Conservation (phyloP, 768 basidiomycete genomes). For the Termitomyces sp. region DNA sequence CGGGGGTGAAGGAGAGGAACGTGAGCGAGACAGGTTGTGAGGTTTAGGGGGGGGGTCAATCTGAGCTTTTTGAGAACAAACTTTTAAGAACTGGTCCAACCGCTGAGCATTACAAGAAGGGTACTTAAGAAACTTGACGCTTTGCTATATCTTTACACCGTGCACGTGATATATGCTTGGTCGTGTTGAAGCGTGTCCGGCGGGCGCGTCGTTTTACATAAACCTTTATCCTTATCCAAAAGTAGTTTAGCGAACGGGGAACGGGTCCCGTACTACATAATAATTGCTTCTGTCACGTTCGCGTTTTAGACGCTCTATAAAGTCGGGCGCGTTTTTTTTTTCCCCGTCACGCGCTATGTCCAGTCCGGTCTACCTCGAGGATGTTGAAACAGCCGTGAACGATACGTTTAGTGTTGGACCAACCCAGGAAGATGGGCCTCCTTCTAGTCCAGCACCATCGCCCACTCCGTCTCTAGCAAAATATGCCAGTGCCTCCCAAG, state of each 20-base stretch:
- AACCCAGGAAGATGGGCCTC: slow-evolving; percentile 6
- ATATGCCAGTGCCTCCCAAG: background rate
- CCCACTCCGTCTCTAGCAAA: slow-evolving; percentile 1
- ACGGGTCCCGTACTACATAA: background rate
- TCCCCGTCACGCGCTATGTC: slow-evolving; percentile 7
- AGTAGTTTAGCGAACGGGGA: too few relatives aligned
- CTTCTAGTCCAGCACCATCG: slow-evolving; percentile 2
- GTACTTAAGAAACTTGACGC: background rate
- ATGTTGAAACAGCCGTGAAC: slow-evolving; percentile 25
- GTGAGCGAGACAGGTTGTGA: slow-evolving; percentile 73
- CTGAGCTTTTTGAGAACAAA: background rate
- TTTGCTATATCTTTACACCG: background rate
- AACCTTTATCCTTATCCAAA: too few relatives aligned
- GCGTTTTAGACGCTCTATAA: background rate
- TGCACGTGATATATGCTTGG: slow-evolving; percentile 12
- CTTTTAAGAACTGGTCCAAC: background rate
- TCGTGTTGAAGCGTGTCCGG: background rate
- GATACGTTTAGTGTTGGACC: slow-evolving; percentile 1
- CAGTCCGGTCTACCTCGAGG: slow-evolving; percentile 36
- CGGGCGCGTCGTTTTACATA: too few relatives aligned
- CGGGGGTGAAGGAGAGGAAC: slow-evolving; percentile 73
- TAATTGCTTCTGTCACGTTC: background rate
- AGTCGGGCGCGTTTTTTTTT: slow-evolving; percentile 10
- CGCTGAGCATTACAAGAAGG: background rate
- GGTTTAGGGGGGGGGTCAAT: slow-evolving; percentile 8